A percentile compares a stretch with the other conserved stretches of the same genome.
These are phyloP conservation scores for Fusarium piperis DNA, from an alignment of 2,329 filamentous ascomycete genomes.

Conservation along the genomic window DNA sequence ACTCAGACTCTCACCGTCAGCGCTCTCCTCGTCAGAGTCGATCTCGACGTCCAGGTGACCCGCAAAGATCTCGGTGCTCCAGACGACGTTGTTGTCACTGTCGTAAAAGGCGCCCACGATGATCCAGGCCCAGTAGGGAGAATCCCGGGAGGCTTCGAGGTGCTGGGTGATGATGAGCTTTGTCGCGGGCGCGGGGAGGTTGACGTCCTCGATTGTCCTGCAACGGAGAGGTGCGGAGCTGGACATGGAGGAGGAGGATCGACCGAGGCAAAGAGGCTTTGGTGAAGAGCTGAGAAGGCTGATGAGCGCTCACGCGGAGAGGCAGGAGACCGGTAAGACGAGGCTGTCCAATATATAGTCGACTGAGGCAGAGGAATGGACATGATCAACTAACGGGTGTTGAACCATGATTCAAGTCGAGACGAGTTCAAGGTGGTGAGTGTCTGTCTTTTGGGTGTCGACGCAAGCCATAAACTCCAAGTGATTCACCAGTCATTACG, in stretches of 20 bases:
- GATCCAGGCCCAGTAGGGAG: slow-evolving; percentile 57
- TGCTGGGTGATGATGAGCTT: slow-evolving; percentile 58
- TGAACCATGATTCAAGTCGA: slow-evolving; percentile 19
- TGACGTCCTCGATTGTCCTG: slow-evolving; percentile 43
- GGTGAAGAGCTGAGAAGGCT: not conserved
- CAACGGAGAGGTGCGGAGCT: slow-evolving; percentile 13
- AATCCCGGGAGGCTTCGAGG: slow-evolving; percentile 45
- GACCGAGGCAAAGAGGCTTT: not conserved
- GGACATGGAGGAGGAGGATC: slow-evolving; percentile 35
- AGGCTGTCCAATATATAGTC: slow-evolving; percentile 11
- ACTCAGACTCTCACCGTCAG: slow-evolving; percentile 9
- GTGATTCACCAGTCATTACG: slow-evolving; percentile 29
- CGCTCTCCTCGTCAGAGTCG: slow-evolving; percentile 40
- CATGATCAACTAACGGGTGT: slow-evolving; percentile 14
- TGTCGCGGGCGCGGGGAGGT: slow-evolving; percentile 56
- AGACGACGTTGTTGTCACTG: slow-evolving; percentile 51
- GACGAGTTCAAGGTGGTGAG: slow-evolving; percentile 5
- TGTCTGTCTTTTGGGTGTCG: not conserved
- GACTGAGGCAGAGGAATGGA: not conserved
- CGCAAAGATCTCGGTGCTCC: slow-evolving; percentile 58
- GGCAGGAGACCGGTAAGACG: not conserved
- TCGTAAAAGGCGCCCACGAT: slow-evolving; percentile 60
- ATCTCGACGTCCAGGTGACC: slow-evolving; percentile 42
- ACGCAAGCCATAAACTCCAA: slow-evolving; percentile 1
- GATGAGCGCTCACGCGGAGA: not conserved